Percentiles rank a stretch among this genome's conserved stretches.
Conservation (phyloP, 129 eudicot genomes). For the Oenanthe sinensis region DNA sequence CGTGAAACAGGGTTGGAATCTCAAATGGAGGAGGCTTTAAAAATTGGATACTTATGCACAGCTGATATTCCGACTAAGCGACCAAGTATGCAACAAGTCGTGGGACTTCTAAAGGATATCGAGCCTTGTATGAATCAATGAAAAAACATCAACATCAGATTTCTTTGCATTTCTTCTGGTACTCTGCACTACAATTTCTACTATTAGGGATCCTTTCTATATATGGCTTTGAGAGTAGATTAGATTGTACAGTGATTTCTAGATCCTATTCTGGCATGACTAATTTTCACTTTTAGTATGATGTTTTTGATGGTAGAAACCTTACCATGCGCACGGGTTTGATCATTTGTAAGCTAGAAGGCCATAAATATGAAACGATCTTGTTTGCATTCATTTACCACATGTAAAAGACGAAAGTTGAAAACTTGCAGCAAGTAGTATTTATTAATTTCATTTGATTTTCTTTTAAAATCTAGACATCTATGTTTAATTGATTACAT, state of each 20-base stretch:
- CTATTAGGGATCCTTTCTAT: conserved; percentile 2
- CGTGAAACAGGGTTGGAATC: conserved; percentile 43
- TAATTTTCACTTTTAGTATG: neutral
- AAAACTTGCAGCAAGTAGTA: neutral
- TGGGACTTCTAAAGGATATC: conserved; percentile 81
- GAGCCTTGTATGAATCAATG: conserved; percentile 33
- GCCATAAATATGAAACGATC: neutral
- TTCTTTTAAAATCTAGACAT: neutral
- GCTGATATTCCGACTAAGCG: conserved; percentile 65
- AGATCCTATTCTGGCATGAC: conserved; percentile 6
- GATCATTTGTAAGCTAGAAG: neutral
- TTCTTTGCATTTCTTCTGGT: conserved; percentile 8
- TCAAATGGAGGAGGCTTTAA: conserved; percentile 67
- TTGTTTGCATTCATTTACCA: neutral
- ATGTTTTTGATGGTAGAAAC: conserved; percentile 2
- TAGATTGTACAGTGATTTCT: conserved; percentile 20
- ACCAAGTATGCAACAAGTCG: conserved; percentile 87
- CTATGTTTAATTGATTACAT: neutral
- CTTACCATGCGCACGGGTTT: neutral
- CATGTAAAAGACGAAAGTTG: neutral
- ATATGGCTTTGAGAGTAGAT: conserved; percentile 3
- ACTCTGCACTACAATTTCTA: neutral
- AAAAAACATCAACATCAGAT: conserved; percentile 12
- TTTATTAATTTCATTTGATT: neutral
- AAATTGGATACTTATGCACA: conserved; percentile 77